Evolutionary conservation across 2,329 filamentous ascomycete genomes (phyloP).

Genomic region (Neopestalotiopsis rosae): DNA sequence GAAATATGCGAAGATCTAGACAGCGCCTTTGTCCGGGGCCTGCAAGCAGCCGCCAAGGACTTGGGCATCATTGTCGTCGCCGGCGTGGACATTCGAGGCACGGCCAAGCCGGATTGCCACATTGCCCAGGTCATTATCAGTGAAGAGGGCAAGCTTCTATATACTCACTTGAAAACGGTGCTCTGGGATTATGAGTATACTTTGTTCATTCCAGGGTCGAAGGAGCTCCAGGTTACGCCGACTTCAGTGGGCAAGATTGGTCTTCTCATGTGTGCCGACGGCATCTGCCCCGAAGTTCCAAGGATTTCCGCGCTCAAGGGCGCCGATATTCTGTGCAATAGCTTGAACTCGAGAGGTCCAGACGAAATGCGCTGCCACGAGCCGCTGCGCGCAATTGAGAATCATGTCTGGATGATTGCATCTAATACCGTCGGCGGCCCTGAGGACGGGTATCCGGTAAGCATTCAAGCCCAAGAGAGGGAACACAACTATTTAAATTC

Average conservation of each 20-base stretch:
- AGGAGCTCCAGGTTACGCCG: not conserved
- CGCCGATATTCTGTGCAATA: constrained; percentile 8
- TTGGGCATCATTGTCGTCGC: constrained; percentile 1
- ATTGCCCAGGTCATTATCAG: constrained; percentile 1
- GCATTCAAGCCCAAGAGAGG: not conserved
- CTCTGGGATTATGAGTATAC: constrained; percentile 8
- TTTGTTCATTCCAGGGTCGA: constrained; percentile 4
- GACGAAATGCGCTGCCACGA: constrained; percentile 12
- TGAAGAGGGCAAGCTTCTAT: not conserved
- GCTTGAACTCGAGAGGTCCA: not conserved
- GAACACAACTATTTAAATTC: too few relatives aligned
- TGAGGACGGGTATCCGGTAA: constrained; percentile 2
- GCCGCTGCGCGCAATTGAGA: constrained; percentile 1
- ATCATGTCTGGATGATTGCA: constrained; percentile 14
- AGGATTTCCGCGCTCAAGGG: constrained; percentile 4
- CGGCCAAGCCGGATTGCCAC: not conserved
- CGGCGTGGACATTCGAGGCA: constrained; percentile 2
- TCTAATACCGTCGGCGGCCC: constrained; percentile 1
- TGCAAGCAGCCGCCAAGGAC: constrained; percentile 5
- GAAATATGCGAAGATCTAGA: not conserved
- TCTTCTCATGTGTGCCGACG: constrained; percentile 11
- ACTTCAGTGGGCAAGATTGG: constrained; percentile 6
- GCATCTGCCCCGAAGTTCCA: constrained; percentile 2
- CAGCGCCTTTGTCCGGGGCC: not conserved
- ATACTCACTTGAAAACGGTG: constrained; percentile 9